Evolutionary conservation across 2,329 filamentous ascomycete genomes (phyloP), one percentile per base, ranked within the genome.

Genomic region (Didymella segeticola): DNA sequence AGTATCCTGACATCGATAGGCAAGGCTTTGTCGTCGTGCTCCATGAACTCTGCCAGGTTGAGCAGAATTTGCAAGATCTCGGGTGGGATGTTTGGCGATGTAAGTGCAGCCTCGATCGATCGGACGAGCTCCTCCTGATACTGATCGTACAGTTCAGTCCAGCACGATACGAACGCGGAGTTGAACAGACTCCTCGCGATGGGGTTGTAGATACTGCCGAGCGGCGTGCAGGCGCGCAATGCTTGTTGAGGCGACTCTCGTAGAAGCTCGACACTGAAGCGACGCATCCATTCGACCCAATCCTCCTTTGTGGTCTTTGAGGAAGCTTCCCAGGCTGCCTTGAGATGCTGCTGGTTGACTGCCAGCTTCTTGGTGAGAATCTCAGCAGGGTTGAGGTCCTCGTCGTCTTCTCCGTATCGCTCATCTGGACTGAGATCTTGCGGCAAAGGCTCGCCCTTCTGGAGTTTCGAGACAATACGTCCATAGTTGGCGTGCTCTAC

Each of bases 1-100:
- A 99, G 83, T 9, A 95, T 92, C 42, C 95, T 84, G 60, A 99
- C 97, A 70, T 99, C 96, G 58, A 99, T 99, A 1, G 95, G 95
- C 46, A 99, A 80, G 12, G 96, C 93, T 75, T 99, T 99, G 74
- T 99, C 95, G 66, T 99, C 96, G 69, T 99, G 95, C 72, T 99
- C 95, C 95, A 99, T 99, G 74, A 99, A 99, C 72, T 99, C 95
- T 19, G 95, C 95, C 43, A 99, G 83, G 69, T 99, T 99, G 42
- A 99, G 85, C 23, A 99, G 81, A 43, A 97, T 89, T 56, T 96
- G 93, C 8, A 99, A 81, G 61, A 99, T 89, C 74, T 99, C 96
- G 0, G 96, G 95, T 0, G 95, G 93, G 11, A 99, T 96, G 64
- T 97, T 93, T 46, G 93, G 89, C 3, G 93, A 98, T 48, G 92